These are phyloP conservation scores for Starmerella vaccinii DNA, from an alignment of 805 yeast species.

Conservation along the genomic window DNA sequence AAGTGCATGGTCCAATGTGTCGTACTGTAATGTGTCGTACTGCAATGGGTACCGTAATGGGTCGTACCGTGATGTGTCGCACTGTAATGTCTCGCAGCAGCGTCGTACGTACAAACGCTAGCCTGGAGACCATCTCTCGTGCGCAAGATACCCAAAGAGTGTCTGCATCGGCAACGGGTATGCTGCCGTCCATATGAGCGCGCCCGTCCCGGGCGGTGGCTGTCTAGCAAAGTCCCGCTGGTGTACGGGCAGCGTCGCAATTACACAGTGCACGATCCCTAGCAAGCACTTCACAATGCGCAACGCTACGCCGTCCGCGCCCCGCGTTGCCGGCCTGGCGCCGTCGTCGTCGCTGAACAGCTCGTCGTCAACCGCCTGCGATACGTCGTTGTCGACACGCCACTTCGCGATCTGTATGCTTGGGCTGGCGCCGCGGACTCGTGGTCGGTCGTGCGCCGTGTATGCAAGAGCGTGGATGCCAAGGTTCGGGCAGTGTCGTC, in stretches of 20 bases:
- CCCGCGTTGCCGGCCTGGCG: background rate
- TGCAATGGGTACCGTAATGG: no score
- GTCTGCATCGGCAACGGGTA: conserved; percentile 24
- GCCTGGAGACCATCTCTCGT: conserved; percentile 8
- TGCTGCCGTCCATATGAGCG: conserved; percentile 19
- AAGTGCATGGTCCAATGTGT: no score
- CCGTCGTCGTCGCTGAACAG: conserved; percentile 10
- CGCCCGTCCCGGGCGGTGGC: background rate
- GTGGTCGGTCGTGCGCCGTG: conserved; percentile 1
- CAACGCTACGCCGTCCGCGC: background rate
- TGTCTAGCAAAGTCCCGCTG: conserved; percentile 13
- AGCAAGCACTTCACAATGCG: conserved; percentile 21
- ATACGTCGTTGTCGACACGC: conserved; percentile 16
- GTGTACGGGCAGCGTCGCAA: conserved; percentile 22
- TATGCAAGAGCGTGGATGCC: conserved; percentile 23
- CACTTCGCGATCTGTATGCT: conserved; percentile 11
- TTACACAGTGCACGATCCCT: conserved; percentile 22
- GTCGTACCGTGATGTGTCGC: no score
- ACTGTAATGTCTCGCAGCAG: no score
- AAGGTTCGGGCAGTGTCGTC: conserved; percentile 15
- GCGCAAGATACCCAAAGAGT: conserved; percentile 19
- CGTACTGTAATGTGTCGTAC: no score
- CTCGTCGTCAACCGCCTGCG: conserved; percentile 5
- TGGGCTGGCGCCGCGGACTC: background rate
- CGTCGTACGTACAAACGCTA: no score